Conservation (phyloP, 1,284 basidiomycete genomes). For the Omphalotus olearius region DNA sequence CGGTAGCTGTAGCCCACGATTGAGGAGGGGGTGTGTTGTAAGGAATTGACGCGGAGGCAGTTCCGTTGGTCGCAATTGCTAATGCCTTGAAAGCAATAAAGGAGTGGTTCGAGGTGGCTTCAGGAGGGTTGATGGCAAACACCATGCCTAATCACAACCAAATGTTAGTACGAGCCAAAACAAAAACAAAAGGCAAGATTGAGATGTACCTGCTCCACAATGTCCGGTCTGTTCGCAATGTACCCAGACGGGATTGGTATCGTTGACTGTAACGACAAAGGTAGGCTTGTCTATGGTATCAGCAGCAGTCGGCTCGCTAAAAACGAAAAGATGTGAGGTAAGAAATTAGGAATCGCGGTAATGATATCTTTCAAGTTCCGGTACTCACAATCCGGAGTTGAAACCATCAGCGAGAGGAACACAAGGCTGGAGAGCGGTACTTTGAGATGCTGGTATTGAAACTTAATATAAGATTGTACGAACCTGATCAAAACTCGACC, state of each 20-base stretch:
- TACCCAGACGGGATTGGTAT: conserved; percentile 34
- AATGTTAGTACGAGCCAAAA: neutral
- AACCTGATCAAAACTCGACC: conserved; percentile 13
- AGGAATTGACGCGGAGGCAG: conserved; percentile 17
- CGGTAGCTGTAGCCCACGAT: conserved; percentile 31
- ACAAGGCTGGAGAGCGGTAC: conserved; percentile 33
- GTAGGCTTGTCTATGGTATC: conserved; percentile 5
- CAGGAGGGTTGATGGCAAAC: conserved; percentile 47
- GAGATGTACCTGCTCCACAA: conserved; percentile 16
- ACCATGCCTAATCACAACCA: conserved; percentile 42
- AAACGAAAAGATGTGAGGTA: neutral
- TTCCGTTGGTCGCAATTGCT: conserved; percentile 33
- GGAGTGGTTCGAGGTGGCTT: conserved; percentile 33
- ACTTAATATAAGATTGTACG: neutral
- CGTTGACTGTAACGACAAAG: conserved; percentile 24
- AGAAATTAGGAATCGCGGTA: neutral
- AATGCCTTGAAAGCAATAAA: conserved; percentile 40
- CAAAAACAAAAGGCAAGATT: conserved; percentile 18
- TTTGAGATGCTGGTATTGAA: conserved; percentile 30
- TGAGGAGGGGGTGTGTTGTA: conserved; percentile 32
- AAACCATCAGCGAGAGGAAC: conserved; percentile 38
- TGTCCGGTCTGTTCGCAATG: conserved; percentile 31
- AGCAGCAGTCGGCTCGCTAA: neutral
- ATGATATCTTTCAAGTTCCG: no score
- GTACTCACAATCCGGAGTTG: conserved; percentile 39